These are phyloP conservation scores for Starmerella bombi DNA, from an alignment of 805 yeast genomes.

Conservation along the genomic window DNA sequence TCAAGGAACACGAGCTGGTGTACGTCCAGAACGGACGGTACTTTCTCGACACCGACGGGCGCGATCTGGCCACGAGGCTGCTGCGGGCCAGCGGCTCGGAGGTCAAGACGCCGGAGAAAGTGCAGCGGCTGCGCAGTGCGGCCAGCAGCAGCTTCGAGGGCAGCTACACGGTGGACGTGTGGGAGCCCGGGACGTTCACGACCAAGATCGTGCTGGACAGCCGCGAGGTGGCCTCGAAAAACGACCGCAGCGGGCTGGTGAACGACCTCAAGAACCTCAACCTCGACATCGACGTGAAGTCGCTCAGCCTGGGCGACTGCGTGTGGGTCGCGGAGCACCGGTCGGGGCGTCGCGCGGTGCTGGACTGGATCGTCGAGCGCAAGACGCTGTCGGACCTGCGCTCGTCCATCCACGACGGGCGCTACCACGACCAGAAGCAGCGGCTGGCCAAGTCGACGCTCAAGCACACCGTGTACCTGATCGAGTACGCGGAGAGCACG, in stretches of 20 bases:
- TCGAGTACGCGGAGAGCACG: slow-evolving; percentile 43
- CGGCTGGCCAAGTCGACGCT: slow-evolving; percentile 61
- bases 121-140: background rate
- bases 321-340: slow-evolving; percentile 73
- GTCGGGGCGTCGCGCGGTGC: slow-evolving; percentile 49
- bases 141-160: background rate
- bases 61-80: slow-evolving; percentile 45
- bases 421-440: slow-evolving; percentile 76
- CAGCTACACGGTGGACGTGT: slow-evolving; percentile 25
- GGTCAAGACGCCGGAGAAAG: background rate
- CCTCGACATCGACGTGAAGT: slow-evolving; percentile 38
- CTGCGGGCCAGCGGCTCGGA: slow-evolving; percentile 41
- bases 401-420: slow-evolving; percentile 69
- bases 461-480: slow-evolving; percentile 53
- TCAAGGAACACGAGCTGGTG: slow-evolving; percentile 49
- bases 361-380: slow-evolving; percentile 79
- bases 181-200: slow-evolving; percentile 52
- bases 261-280: slow-evolving; percentile 39
- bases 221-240: slow-evolving; percentile 60
- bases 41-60: slow-evolving; percentile 57
- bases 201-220: slow-evolving; percentile 59
- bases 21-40: slow-evolving; percentile 32
- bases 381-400: slow-evolving; percentile 81
- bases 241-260: slow-evolving; percentile 58
- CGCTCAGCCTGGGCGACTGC: slow-evolving; percentile 75